Evolutionary conservation across 805 yeast genomes (phyloP), one percentile per base, ranked within the genome.

Genomic region (Candida patagonica): DNA sequence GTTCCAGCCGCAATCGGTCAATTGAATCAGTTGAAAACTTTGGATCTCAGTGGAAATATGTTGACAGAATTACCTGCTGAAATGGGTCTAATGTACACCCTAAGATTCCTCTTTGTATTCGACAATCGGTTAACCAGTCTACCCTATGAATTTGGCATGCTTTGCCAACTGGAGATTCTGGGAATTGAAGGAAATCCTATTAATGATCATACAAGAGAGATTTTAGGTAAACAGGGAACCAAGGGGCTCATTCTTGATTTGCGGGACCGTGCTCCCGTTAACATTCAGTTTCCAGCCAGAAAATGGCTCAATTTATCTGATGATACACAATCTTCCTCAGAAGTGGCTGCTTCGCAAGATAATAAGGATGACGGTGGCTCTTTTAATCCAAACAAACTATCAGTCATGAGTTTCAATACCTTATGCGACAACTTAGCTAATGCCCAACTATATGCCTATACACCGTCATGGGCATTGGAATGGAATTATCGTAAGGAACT

Each of bases 381-480:
- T 24, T 15, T 23, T 13, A 26, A 26, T 12, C 31, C 16, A 6
- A 24, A 38, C 22, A 55, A 72, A 4, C 87, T 92, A 59, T 80
- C 95, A 1, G 65, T 88, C 35, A 70, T 86, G 73, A 77, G 87
- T 27, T 89, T 87, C 66, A 92, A 92, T 63, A 85, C 94, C 2
- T 68, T 92, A 57, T 92, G 98, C 61, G 97, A 89, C 58, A 92
- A 83, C 59, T 89, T 89, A 64, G 96, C 97, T 2, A 86, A 96
- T 3, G 73, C 92, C 16, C 81, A 78, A 57, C 71, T 89, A 80
- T 92, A 85, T 61, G 89, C 83, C 53, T 89, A 84, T 57, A 87
- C 97, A 1, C 97, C 97, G 17, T 76, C 94, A 1, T 92, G 98
- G 97, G 99, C 97, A 2, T 71, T 92, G 46, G 76, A 78, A 39